Base-by-base conservation (phyloP, 2,329 filamentous ascomycete genomes). In the Elsinoe perseae region DNA sequence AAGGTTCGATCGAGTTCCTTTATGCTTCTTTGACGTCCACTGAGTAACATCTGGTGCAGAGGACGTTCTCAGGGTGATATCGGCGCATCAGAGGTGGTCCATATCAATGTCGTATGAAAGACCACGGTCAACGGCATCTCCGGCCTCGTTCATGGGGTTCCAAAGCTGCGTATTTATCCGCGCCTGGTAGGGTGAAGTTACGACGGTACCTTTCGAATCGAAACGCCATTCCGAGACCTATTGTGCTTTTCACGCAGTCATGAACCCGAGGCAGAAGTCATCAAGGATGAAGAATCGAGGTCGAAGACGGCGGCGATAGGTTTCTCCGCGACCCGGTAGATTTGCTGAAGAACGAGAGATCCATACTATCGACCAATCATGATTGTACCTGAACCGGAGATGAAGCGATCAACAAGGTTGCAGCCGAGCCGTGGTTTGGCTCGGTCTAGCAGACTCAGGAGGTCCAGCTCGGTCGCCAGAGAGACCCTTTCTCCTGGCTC, bases 371-470 rank as follows among this genome's bases (percentile, higher is more conserved):
- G 18, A 52, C 48, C 48, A 52, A 52, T 52, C 32, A 38, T 5
- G 6, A 8, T 36, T 9, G 14, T 14, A 12, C 20, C 46, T 32
- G 7, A 6, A 10, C 48, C 48, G 48, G 48, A 52, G 23, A 52
- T 52, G 48, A 52, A 28, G 8, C 4, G 27, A 52, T n/a, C 28
- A 52, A 36, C 30, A 52, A 52, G 44, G 44, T 50, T 50, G 44
- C 25, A 32, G 27, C 44, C 44, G 44, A 50, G 44, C 48, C 48
- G 48, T 52, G 48, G 48, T 34, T 52, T 52, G 48, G 48, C 32
- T n/a, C n/a, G n/a, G n/a, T n/a, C n/a, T n/a, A n/a, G n/a, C 28
- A 36, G 30, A 52, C 10, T 52, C 48, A 52, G 48, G 48, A 36
- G 48, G 48, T 52, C 28, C 28, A 52, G 48, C 48, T 38, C 48